These are phyloP conservation scores for Paecilomyces dactylethromorphus DNA, from an alignment of 2,329 filamentous ascomycete species.

Conservation along the genomic window DNA sequence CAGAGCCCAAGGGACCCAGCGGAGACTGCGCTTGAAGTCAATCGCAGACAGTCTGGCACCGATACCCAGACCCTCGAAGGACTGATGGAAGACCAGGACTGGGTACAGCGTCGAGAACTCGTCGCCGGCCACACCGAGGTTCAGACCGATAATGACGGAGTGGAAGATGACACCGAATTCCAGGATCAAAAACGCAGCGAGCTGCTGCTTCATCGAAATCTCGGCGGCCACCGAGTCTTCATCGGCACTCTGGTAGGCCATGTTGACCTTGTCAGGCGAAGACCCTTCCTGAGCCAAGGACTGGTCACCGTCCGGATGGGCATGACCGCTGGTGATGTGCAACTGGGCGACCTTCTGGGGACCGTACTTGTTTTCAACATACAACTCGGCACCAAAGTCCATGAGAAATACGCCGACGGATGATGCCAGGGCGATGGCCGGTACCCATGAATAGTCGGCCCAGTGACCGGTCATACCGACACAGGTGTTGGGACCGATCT, in stretches of 20 bases:
- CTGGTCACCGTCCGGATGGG: slow-evolving; percentile 10
- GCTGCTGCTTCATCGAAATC: slow-evolving; percentile 28
- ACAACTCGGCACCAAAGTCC: slow-evolving; percentile 46
- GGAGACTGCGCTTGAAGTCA: slow-evolving; percentile 37
- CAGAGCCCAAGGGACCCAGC: slow-evolving; percentile 45
- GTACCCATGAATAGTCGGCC: slow-evolving; percentile 47
- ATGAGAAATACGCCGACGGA: slow-evolving; percentile 46
- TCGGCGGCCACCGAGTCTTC: slow-evolving; percentile 11
- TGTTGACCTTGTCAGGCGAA: background rate
- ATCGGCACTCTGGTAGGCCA: background rate
- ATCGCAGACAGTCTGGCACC: slow-evolving; percentile 55
- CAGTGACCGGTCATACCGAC: slow-evolving; percentile 50
- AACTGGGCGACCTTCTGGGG: slow-evolving; percentile 10
- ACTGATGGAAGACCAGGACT: slow-evolving; percentile 58
- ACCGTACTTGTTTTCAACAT: slow-evolving; percentile 44
- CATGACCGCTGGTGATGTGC: slow-evolving; percentile 11
- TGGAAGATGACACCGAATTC: slow-evolving; percentile 60
- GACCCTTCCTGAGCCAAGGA: background rate
- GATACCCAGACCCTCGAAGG: slow-evolving; percentile 58
- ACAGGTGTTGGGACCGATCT: slow-evolving; percentile 43
- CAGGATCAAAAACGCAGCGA: slow-evolving; percentile 39
- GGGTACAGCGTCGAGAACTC: slow-evolving; percentile 55
- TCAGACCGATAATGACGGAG: slow-evolving; percentile 58
- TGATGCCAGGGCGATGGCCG: slow-evolving; percentile 45
- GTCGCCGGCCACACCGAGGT: slow-evolving; percentile 51